These are phyloP conservation scores for Rhizophora apiculata DNA, from an alignment of 345 rosid species.

Conservation along the genomic window DNA sequence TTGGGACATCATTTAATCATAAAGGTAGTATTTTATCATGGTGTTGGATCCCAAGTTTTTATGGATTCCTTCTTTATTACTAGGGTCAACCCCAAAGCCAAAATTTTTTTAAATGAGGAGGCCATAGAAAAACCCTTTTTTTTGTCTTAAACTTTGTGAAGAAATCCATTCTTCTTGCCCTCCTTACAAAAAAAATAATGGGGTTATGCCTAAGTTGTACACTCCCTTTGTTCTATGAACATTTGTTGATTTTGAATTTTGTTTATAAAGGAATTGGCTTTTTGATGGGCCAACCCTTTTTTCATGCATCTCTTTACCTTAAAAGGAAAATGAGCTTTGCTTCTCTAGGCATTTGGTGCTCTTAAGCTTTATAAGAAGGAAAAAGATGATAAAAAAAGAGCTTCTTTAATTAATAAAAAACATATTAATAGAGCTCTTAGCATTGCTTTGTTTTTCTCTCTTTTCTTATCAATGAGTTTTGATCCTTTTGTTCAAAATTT, in stretches of 20 bases:
- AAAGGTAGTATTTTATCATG: too few species aligned
- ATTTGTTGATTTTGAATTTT: slow-evolving; percentile 5
- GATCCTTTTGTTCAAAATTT: slow-evolving; percentile 24
- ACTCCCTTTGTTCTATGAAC: slow-evolving; percentile 2
- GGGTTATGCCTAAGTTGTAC: not conserved
- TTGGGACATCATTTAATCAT: too few species aligned
- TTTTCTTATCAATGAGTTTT: slow-evolving; percentile 16
- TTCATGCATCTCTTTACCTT: slow-evolving; percentile 8
- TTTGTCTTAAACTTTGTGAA: not conserved
- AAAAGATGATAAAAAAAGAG: not conserved
- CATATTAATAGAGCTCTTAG: not conserved
- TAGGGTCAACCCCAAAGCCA: too few species aligned
- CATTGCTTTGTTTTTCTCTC: slow-evolving; percentile 22
- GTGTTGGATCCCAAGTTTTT: too few species aligned
- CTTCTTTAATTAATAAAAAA: slow-evolving; percentile 4
- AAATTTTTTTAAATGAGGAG: too few species aligned
- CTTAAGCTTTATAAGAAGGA: not conserved
- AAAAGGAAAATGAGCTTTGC: slow-evolving; percentile 15
- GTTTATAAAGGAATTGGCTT: not conserved
- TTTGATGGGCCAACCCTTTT: not conserved
- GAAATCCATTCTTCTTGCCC: not conserved
- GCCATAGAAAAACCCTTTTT: not conserved
- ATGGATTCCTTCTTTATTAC: too few species aligned
- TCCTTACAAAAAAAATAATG: not conserved
- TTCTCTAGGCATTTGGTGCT: slow-evolving; percentile 1